Evolutionary conservation across 2,329 filamentous ascomycete species (phyloP), one percentile per base, ranked within the genome.

Genomic region (Botrytis paeoniae): DNA sequence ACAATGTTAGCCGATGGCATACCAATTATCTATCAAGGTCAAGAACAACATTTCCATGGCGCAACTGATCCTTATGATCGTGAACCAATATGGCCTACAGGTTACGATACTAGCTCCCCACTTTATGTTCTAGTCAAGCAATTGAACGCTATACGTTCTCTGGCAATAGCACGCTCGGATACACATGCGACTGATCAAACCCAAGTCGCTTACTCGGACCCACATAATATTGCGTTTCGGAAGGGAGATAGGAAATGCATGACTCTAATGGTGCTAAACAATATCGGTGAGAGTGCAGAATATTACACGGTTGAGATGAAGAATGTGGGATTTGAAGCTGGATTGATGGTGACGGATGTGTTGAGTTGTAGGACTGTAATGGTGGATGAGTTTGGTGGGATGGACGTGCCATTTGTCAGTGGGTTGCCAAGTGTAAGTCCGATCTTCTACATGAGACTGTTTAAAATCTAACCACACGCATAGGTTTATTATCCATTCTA

Each of bases 21-120:
- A 39, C 86, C 86, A 0, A 85, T 87, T 75, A 72, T 87, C 51
- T 87, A 87, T 76, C 81, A 85, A 75, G 86, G 86, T 22, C 85
- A 87, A 78, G 86, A 87, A 78, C 85, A 87, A 73, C 83, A 85
- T 76, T 84, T 83, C 76, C 77, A 80, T 22, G 83, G 83, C n/a
- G 75, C 69, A 5, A 75, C 45, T 20, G 82, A 82, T 54, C 83
- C 83, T 1, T 54, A 78, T 45, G 84, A 85, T 75, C 83, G 84
- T 5, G 84, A 85, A 77, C 83, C 83, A 2, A 76, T 82, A 51
- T 86, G 84, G 84, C 74, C 82, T 0, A 71, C 71, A 81, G 81
- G 3, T 0, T 85, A 84, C 73, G 73, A 78, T 35, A 85, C 80
- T 0, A 77, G 75, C 0, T 75, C 80, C 7, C 78, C 81, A 4